These are phyloP conservation scores for Butyriboletus loyo DNA, from an alignment of 768 basidiomycete species.

Conservation along the genomic window DNA sequence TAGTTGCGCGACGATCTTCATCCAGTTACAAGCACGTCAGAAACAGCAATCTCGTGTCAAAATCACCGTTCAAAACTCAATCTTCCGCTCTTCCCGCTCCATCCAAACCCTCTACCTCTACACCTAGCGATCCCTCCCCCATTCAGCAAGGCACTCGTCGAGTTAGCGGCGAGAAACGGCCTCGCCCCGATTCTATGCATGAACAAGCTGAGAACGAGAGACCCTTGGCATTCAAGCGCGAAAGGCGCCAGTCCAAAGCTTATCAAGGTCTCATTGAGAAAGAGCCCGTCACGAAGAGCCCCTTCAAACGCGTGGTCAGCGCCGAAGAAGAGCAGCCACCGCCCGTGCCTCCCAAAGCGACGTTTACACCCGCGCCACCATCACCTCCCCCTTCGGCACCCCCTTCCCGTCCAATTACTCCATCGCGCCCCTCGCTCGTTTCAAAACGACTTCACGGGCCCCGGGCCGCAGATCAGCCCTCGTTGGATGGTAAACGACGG, in stretches of 20 bases:
- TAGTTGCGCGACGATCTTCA: slow-evolving; percentile 68
- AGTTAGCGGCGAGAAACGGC: slow-evolving; percentile 77
- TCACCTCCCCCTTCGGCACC: slow-evolving; percentile 44
- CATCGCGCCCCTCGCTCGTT: slow-evolving; percentile 62
- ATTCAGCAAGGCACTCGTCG: slow-evolving; percentile 34
- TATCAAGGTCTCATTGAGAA: slow-evolving; percentile 71
- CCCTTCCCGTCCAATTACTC: slow-evolving; percentile 27
- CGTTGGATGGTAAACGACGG: slow-evolving; percentile 40
- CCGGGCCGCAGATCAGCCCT: slow-evolving; percentile 46
- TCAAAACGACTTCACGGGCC: slow-evolving; percentile 76
- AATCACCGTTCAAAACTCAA: slow-evolving; percentile 80
- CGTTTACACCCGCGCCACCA: slow-evolving; percentile 7
- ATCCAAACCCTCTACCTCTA: slow-evolving; percentile 26
- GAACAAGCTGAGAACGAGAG: slow-evolving; percentile 71
- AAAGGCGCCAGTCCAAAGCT: slow-evolving; percentile 70
- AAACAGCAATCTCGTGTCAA: slow-evolving; percentile 76
- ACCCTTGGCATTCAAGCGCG: slow-evolving; percentile 65
- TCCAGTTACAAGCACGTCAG: slow-evolving; percentile 78
- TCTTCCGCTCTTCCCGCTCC: slow-evolving; percentile 53
- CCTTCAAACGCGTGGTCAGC: slow-evolving; percentile 49
- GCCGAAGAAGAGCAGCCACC: slow-evolving; percentile 31
- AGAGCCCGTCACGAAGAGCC: slow-evolving; percentile 80
- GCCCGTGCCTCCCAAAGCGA: slow-evolving; percentile 25
- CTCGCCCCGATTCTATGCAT: slow-evolving; percentile 68
- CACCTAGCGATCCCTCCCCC: slow-evolving; percentile 6